These are phyloP conservation scores for Paramecium tetraurelia DNA, from an alignment of 73 alveolate genomes.

Conservation along the genomic window DNA sequence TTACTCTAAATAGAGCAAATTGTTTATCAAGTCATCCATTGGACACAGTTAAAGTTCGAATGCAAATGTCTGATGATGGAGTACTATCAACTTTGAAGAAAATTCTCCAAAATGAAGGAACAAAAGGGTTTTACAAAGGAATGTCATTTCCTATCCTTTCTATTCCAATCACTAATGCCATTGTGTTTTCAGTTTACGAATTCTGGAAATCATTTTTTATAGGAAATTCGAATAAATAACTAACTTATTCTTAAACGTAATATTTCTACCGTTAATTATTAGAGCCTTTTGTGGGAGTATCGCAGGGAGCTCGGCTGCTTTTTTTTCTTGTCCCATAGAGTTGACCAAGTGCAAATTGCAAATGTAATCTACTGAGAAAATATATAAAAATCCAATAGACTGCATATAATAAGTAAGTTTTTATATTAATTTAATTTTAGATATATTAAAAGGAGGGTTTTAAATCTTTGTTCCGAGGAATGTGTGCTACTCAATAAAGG, in stretches of 20 bases:
- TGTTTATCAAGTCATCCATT: slow-evolving; percentile 47
- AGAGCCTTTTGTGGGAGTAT: slow-evolving; percentile 57
- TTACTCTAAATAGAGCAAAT: background rate
- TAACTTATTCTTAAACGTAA: slow-evolving; percentile 10
- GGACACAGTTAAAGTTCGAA: slow-evolving; percentile 56
- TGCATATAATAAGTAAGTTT: background rate
- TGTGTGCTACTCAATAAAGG: slow-evolving; percentile 46
- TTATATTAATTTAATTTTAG: background rate
- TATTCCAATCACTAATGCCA: slow-evolving; percentile 59
- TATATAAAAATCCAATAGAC: slow-evolving; percentile 47
- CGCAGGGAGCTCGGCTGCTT: slow-evolving; percentile 58
- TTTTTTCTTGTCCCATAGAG: slow-evolving; percentile 62
- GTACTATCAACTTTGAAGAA: background rate
- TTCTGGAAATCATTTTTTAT: slow-evolving; percentile 39
- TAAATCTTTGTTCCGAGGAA: slow-evolving; percentile 45
- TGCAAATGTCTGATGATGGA: slow-evolving; percentile 20
- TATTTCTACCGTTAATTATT: background rate
- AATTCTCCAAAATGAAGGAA: slow-evolving; percentile 18
- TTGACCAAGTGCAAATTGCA: slow-evolving; percentile 64
- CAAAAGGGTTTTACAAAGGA: slow-evolving; percentile 59
- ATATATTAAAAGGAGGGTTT: slow-evolving; percentile 44
- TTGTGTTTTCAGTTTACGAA: slow-evolving; percentile 64
- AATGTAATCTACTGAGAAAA: slow-evolving; percentile 37
- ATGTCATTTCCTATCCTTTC: slow-evolving; percentile 60
- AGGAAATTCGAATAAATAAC: background rate